Evolutionary conservation across 257 asterid genomes (phyloP).

Genomic region (Coffea eugenioides): DNA sequence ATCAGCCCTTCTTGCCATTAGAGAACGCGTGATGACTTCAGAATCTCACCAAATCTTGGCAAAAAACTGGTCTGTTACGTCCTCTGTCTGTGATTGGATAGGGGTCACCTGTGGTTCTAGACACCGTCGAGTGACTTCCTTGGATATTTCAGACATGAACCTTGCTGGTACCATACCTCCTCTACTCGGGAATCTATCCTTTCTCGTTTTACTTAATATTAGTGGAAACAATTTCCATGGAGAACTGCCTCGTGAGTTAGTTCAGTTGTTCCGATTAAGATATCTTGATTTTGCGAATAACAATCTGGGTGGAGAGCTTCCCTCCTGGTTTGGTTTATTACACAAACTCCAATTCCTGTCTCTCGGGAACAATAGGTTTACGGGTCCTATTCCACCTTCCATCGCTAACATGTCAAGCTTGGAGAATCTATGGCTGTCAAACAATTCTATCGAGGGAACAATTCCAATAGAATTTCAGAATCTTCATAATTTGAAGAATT

Average conservation of each 20-base stretch:
- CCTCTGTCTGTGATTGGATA: slow-evolving; percentile 18
- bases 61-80: slow-evolving; percentile 14
- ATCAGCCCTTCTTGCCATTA: slow-evolving; percentile 8
- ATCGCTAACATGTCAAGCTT: slow-evolving; percentile 3
- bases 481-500: background rate
- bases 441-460: slow-evolving; percentile 2
- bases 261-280: slow-evolving; percentile 1
- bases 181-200: slow-evolving; percentile 29
- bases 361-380: background rate
- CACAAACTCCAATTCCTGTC: too few species aligned
- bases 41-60: slow-evolving; percentile 10
- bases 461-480: slow-evolving; percentile 14
- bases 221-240: slow-evolving; percentile 14
- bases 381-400: slow-evolving; percentile 1
- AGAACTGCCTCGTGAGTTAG: slow-evolving; percentile 3
- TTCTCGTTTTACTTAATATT: slow-evolving; percentile 21
- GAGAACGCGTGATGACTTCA: slow-evolving; percentile 3
- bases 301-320: slow-evolving; percentile 4
- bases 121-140: slow-evolving; percentile 14
- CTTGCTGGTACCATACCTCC: slow-evolving; percentile 29
- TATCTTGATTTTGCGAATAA: background rate
- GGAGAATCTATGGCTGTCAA: background rate
- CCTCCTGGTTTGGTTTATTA: slow-evolving; percentile 12
- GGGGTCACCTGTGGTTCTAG: slow-evolving; percentile 21
- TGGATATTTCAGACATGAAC: slow-evolving; percentile 17